phyloP scores from a whole-genome alignment of 1,284 basidiomycete species.

The Puccinia sorghi region DNA sequence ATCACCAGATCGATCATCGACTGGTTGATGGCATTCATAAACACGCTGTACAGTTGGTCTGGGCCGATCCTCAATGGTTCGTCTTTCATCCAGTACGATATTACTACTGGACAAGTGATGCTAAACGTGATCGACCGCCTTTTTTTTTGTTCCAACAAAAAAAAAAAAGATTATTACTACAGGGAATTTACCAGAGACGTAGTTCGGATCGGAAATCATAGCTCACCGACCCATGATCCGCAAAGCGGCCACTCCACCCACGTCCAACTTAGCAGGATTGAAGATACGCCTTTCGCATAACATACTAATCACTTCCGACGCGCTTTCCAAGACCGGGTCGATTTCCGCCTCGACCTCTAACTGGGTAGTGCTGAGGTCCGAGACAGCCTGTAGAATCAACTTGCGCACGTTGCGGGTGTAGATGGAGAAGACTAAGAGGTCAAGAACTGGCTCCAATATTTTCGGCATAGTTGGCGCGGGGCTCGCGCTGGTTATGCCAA shows the following conservation, averaged over 20 bases:
- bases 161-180: too few relatives aligned
- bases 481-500: not conserved
- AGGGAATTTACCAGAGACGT: not conserved
- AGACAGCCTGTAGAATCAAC: constrained; percentile 6
- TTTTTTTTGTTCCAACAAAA: not conserved
- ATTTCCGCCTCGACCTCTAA: constrained; percentile 22
- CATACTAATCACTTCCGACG: constrained; percentile 7
- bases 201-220: not conserved
- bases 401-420: not conserved
- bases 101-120: constrained; percentile 29
- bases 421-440: constrained; percentile 35
- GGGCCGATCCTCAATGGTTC: constrained; percentile 23
- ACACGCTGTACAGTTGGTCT: constrained; percentile 15
- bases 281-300: not conserved
- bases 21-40: constrained; percentile 24
- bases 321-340: constrained; percentile 32
- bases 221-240: constrained; percentile 24
- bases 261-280: not conserved
- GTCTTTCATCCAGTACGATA: constrained; percentile 24
- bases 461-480: constrained; percentile 9
- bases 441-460: constrained; percentile 31
- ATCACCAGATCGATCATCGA: constrained; percentile 6
- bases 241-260: constrained; percentile 29
- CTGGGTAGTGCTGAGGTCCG: constrained; percentile 17
- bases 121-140: constrained; percentile 22